Base-by-base conservation (phyloP, 306 rosid species). In the Herpetospermum pedunculosum region DNA sequence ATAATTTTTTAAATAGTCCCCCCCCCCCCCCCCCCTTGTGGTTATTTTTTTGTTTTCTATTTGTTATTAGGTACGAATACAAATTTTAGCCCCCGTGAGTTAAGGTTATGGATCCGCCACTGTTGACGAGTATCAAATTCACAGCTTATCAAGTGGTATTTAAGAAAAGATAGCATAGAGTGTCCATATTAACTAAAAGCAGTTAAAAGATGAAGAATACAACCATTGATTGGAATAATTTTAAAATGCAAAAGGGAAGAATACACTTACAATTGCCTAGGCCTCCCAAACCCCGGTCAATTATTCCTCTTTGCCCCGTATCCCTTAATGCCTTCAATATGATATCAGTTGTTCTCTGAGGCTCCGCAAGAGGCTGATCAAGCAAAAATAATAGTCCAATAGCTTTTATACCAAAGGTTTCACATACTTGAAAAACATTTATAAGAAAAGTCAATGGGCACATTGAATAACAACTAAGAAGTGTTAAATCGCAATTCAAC, bases 251-350 rank as follows among this genome's bases (percentile, higher is more conserved):
- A 62, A 73, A 76, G 18, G 77, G 65, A 78, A 13, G 30, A 38
- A 37, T 67, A 78, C 75, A 81, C 96, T 83, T 79, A 91, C 99
- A 18, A 82, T 79, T 80, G 73, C 99, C 99, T 0, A 94, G 92
- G 85, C 86, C 89, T 38, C 99, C 99, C 96, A 96, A 94, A 70
- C 98, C 98, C 46, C 89, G 89, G 75, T 91, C 97, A 74, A 94
- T 84, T 76, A 91, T 87, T 81, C 97, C 99, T 48, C 99, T 84
- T 70, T 91, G 97, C 60, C 84, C 88, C 18, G 99, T 91, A 54
- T 78, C 85, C 83, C 88, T 85, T 71, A 94, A 80, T 12, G 92
- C 99, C 79, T 91, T 92, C 88, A 94, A 78, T 85, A 94, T 87
- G 71, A 87, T 81, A 68, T 80, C 78, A 0, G 95, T 87, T 28